Percentiles rank a stretch among this genome's conserved stretches.
Evolutionary conservation across 495 filamentous ascomycete genomes (phyloP).

Genomic region (Thermothielavioides terrestris): DNA sequence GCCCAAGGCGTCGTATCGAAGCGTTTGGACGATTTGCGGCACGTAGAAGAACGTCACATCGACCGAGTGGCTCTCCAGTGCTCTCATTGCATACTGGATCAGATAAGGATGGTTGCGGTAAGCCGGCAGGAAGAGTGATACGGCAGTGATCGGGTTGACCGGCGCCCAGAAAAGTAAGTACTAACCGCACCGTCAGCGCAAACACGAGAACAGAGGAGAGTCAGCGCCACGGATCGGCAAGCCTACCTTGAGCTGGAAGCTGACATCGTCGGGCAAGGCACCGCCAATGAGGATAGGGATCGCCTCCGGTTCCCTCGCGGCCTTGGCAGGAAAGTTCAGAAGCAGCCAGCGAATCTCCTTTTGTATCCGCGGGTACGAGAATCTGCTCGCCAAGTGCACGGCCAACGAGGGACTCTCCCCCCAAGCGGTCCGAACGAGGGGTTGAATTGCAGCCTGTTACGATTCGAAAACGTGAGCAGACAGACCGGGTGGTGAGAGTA

Average conservation of each 20-base stretch:
- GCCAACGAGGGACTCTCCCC: conserved; percentile 70
- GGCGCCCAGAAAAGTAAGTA: conserved; percentile 93
- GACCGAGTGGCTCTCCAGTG: conserved; percentile 83
- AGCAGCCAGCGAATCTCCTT: conserved; percentile 70
- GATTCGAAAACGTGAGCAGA: neutral
- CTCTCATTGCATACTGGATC: conserved; percentile 94
- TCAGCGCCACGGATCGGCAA: neutral
- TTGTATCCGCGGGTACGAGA: conserved; percentile 61
- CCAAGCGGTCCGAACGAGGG: conserved; percentile 76
- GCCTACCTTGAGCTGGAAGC: conserved; percentile 71
- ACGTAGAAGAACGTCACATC: conserved; percentile 99
- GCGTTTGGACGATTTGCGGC: conserved; percentile 89
- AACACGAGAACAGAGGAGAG: neutral
- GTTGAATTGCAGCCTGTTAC: conserved; percentile 41
- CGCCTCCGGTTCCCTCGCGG: conserved; percentile 66
- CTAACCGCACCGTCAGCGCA: conserved; percentile 44
- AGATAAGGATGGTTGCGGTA: conserved; percentile 94
- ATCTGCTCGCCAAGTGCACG: conserved; percentile 70
- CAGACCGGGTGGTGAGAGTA: neutral
- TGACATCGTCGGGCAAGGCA: conserved; percentile 66
- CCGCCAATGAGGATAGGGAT: conserved; percentile 73
- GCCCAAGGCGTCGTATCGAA: conserved; percentile 90
- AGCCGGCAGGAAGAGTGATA: conserved; percentile 85
- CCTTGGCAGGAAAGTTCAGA: conserved; percentile 73
- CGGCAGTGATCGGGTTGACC: conserved; percentile 84